These are phyloP conservation scores for Xylaria sp. DNA, from an alignment of 2,329 filamentous ascomycete species.

Conservation along the genomic window DNA sequence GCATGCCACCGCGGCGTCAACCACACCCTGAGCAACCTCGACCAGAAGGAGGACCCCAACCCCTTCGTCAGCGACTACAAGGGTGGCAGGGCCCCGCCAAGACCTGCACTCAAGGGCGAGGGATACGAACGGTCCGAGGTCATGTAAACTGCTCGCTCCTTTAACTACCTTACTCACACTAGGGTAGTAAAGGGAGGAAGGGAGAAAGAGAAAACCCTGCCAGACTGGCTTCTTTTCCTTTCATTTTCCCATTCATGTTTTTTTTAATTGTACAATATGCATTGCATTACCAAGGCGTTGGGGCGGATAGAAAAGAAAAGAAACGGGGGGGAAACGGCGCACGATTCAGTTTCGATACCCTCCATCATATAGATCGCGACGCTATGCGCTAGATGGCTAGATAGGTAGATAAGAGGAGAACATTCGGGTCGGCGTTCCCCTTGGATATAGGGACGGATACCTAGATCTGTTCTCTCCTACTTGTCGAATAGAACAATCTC, in stretches of 20 bases:
- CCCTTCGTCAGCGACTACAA: slow-evolving; percentile 89
- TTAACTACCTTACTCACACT: neutral
- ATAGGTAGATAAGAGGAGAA: slow-evolving; percentile 1
- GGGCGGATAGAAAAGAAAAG: slow-evolving; percentile 1
- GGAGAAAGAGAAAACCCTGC: neutral
- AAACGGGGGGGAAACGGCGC: neutral
- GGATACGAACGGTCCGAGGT: slow-evolving; percentile 90
- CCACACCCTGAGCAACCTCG: slow-evolving; percentile 89
- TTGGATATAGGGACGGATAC: slow-evolving; percentile 14
- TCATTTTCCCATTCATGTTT: neutral
- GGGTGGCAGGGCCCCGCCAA: slow-evolving; percentile 73
- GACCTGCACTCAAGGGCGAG: slow-evolving; percentile 69
- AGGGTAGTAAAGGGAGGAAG: no score
- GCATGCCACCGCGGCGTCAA: slow-evolving; percentile 94
- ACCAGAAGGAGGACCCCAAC: slow-evolving; percentile 89
- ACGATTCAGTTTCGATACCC: slow-evolving; percentile 29
- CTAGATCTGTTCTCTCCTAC: slow-evolving; percentile 29
- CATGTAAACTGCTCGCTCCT: slow-evolving; percentile 57
- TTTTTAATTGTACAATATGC: slow-evolving; percentile 19
- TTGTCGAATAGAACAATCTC: slow-evolving; percentile 23
- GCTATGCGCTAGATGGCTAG: slow-evolving; percentile 27
- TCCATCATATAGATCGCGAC: slow-evolving; percentile 32
- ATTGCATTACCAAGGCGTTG: slow-evolving; percentile 22
- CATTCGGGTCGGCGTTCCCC: slow-evolving; percentile 24
- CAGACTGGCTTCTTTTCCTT: slow-evolving; percentile 3